Base-by-base conservation (phyloP, 176 grass and related monocot species). In the Oryza brachyantha region DNA sequence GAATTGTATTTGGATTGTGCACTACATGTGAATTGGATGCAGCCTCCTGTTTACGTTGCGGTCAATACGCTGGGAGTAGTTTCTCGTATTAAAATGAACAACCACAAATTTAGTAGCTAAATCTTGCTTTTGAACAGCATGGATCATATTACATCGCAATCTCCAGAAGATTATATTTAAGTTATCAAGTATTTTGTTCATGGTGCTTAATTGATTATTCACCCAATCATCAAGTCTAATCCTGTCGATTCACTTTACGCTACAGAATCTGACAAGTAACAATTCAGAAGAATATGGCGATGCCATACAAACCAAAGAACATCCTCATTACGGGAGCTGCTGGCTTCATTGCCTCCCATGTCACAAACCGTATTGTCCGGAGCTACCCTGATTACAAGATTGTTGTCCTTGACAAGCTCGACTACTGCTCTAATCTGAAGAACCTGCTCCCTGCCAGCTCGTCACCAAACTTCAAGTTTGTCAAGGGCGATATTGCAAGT, bases 401-500 rank as follows among this genome's bases (percentile, higher is more conserved):
- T 39, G 86, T 94, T 3, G 86, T 91, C 81, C 92, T 94, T 21
- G 89, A 94, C 84, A 94, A 94, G 84, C 92, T 94, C 72, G 92
- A 94, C 81, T 94, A 94, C 81, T 94, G 92, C 89, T 94, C 92
- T 68, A 94, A 81, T 88, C 81, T 94, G 63, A 94, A 94, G 78
- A 94, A 94, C 29, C 81, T 94, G 42, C 83, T 89, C 31, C 86
- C 84, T 78, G 85, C 82, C 78, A 82, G 86, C 70, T 84, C 77
- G 1, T 89, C 81, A 0, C 77, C 80, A 79, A 94, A 94, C 85
- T 94, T 94, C 64, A 94, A 94, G 84, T 94, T 94, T 82, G 92
- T 94, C 77, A 94, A 94, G 72, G 92, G 92, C 1, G 92, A 91
- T 66, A 94, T 94, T 68, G 89, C 89, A 10, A 94, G 92, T 21